phyloP scores from a whole-genome alignment of 108 stramenopile genomes.

The Ochromonas danica region DNA sequence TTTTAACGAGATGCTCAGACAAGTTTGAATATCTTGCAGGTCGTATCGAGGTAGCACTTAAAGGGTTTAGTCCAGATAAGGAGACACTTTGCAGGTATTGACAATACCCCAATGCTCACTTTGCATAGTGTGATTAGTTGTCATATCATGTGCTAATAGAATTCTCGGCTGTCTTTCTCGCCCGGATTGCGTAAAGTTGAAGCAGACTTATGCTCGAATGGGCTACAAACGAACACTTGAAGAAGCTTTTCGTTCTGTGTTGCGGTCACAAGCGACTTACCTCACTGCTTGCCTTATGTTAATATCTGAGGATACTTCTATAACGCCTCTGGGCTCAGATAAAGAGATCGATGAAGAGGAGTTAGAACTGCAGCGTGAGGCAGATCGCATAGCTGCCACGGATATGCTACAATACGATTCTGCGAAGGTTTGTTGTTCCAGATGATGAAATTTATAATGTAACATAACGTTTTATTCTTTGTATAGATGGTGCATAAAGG shows the following conservation, averaged over 20 bases:
- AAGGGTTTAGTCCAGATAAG: not conserved
- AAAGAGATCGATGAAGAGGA: slow-evolving; percentile 18
- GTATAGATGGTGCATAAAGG: too few species aligned
- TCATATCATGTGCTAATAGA: not conserved
- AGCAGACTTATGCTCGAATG: not conserved
- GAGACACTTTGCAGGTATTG: not conserved
- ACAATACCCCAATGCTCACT: not conserved
- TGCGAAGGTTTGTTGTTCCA: too few species aligned
- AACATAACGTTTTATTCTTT: too few species aligned
- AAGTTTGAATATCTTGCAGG: slow-evolving; percentile 8
- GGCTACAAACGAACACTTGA: not conserved
- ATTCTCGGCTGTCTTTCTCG: slow-evolving; percentile 4
- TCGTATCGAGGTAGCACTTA: not conserved
- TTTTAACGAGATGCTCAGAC: slow-evolving; percentile 9
- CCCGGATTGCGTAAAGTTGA: not conserved
- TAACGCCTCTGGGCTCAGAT: slow-evolving; percentile 1
- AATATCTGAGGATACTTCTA: slow-evolving; percentile 6
- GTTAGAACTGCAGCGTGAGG: not conserved
- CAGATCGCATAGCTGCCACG: too few species aligned
- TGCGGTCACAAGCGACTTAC: not conserved
- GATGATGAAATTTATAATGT: too few species aligned
- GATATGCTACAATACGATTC: too few species aligned
- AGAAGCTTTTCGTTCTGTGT: not conserved
- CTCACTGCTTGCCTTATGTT: not conserved
- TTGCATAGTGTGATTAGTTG: not conserved